Evolutionary conservation across 2,329 filamentous ascomycete genomes (phyloP), one percentile per base, ranked within the genome.

Genomic region (Cadophora sp.): DNA sequence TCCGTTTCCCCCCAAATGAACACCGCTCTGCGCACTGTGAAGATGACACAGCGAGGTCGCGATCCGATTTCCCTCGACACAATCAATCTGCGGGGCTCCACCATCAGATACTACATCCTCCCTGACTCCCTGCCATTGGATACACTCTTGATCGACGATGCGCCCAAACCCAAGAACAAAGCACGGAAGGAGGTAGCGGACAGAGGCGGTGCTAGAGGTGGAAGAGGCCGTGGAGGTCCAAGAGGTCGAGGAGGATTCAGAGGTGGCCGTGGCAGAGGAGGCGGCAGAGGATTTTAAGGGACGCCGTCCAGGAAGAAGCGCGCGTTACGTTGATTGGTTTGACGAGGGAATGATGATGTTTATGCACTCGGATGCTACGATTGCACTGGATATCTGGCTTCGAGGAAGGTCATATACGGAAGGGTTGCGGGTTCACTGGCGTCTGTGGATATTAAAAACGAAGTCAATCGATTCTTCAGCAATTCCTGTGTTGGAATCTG

Each of bases 151-250:
- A 94, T 99, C 74, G 96, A 99, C 79, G 96, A 99, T 81, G 89
- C 93, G 76, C 94, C 95, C 61, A 99, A 99, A 85, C 95, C 96
- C 69, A 98, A 98, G 91, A 99, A 99, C 84, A 99, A 99, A 89
- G 95, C 96, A 30, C 89, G 95, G 78, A 99, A 99, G 86, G 96
- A 98, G 83, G 86, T 81, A 58, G 86, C 87, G 53, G 85, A 84
- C 53, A 83, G 84, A 11, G 80, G 81, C 33, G 80, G 82, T 55
- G 78, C 81, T 22, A 73, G 81, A 55, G 79, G 82, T 27, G 77
- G 83, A 45, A 76, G 84, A 22, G 80, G 84, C 45, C 79, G 84
- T 51, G 78, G 83, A 33, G 79, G 78, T 20, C 68, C 77, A 48
- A 79, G 82, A 70, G 79, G 81, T 68, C 78, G 85, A 41, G 83